Evolutionary conservation across 768 basidiomycete species (phyloP).

Genomic region (Xerocomellus chrysenteron): DNA sequence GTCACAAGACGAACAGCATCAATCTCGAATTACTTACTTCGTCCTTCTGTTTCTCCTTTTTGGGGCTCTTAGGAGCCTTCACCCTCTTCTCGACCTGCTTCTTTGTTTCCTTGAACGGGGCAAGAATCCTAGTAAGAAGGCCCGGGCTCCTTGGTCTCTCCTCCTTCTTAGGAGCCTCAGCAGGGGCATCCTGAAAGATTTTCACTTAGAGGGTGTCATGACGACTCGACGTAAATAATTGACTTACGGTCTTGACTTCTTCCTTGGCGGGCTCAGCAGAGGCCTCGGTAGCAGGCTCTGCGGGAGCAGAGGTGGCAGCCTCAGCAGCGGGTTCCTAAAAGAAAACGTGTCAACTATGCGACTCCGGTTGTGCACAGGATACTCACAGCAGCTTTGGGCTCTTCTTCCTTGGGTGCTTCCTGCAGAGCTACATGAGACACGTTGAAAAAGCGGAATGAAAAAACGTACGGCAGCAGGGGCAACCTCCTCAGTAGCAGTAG

Average conservation of each 20-base stretch:
- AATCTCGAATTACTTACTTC: conserved; percentile 42
- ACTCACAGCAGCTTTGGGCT: conserved; percentile 39
- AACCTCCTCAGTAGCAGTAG: conserved; percentile 33
- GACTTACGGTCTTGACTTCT: conserved; percentile 43
- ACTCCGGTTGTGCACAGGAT: accelerated
- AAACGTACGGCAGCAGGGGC: conserved; percentile 37
- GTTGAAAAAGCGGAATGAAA: background rate
- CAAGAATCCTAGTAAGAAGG: conserved; percentile 74
- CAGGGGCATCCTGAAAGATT: conserved; percentile 39
- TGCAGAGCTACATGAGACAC: conserved; percentile 9
- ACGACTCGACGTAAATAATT: conserved; percentile 13
- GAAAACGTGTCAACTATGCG: background rate
- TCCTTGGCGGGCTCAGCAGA: conserved; percentile 39
- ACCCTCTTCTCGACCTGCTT: conserved; percentile 56
- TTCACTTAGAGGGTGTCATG: conserved; percentile 30
- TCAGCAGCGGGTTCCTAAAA: conserved; percentile 39
- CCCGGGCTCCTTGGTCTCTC: conserved; percentile 79
- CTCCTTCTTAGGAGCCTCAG: conserved; percentile 62
- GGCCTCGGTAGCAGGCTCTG: conserved; percentile 31
- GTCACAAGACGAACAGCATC: background rate
- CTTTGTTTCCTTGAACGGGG: conserved; percentile 64
- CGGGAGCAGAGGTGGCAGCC: conserved; percentile 19
- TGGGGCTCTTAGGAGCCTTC: conserved; percentile 69
- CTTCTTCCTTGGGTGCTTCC: conserved; percentile 46
- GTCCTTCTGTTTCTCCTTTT: conserved; percentile 83